These are phyloP conservation scores for Eucalyptus caleyi DNA, from an alignment of 345 rosid genomes.

Conservation along the genomic window DNA sequence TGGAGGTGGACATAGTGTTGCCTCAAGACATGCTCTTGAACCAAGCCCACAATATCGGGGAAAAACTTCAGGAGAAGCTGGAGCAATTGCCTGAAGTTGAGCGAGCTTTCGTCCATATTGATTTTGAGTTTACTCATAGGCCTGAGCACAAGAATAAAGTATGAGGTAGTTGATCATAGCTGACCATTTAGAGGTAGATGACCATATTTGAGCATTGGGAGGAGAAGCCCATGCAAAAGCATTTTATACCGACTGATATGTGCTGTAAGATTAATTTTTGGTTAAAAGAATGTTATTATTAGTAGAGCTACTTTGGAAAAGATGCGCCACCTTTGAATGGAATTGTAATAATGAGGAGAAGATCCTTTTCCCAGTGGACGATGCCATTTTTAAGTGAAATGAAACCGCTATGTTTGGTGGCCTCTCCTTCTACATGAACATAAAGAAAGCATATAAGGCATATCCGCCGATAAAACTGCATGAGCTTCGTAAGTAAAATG, in stretches of 20 bases:
- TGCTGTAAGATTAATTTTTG: not conserved
- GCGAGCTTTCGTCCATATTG: constrained; percentile 80
- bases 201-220: not conserved
- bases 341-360: too few relatives aligned
- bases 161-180: not conserved
- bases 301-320: not conserved
- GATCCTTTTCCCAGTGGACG: too few relatives aligned
- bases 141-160: constrained; percentile 62
- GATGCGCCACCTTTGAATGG: not conserved
- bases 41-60: constrained; percentile 75
- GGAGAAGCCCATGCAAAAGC: not conserved
- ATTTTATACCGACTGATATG: not conserved
- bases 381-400: too few relatives aligned
- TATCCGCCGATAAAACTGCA: too few relatives aligned
- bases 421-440: not conserved
- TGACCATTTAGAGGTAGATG: not conserved
- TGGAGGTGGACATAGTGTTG: constrained; percentile 73
- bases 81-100: constrained; percentile 72
- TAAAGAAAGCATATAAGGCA: not conserved
- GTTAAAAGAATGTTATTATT: not conserved
- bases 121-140: constrained; percentile 66
- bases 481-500: not conserved
- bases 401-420: not conserved
- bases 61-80: constrained; percentile 77
- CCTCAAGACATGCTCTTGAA: constrained; percentile 56